Evolutionary conservation across 2,329 filamentous ascomycete species (phyloP), one percentile per base, ranked within the genome.

Genomic region (Fusarium acutatum): DNA sequence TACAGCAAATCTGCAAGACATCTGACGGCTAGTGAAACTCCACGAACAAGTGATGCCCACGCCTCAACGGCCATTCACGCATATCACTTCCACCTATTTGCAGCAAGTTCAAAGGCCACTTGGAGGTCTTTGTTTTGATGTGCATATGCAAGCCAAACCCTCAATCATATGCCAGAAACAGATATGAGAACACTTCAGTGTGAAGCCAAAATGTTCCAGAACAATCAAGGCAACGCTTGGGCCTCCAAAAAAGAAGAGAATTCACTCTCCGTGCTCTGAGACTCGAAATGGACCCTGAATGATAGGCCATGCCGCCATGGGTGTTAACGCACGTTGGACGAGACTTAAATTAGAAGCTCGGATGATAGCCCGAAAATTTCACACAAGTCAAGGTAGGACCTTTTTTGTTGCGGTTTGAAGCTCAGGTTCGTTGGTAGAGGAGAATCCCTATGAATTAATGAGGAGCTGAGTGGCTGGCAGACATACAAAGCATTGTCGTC

Each of bases 171-270:
- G 37, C 43, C 26, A 30, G 30, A 46, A 37, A 71, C 32, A 58
- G 37, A 34, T 46, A 73, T 65, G 41, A 60, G 18, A 52, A 17
- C 20, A 32, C 20, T 28, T 41, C 37, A 60, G n/a, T 35, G 67
- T 28, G 20, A 37, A 49, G 30, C 40, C n/a, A 58, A 67, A 38
- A 60, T 22, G 41, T 74, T 73, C 59, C 67, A 71, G 67, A 74
- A 74, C 58, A 49, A 44, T 52, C 34, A 53, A 60, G 30, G 24
- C 44, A 60, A 57, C 43, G 54, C 67, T 74, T 71, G 30, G 71
- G 38, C 53, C 38, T 41, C 7, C n/a, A 52, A 18, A 20, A 34
- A 38, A 53, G 37, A 38, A 44, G 32, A 37, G 9, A 54, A 50
- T 49, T 40, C 35, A 24, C 28, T 47, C 30, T 26, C 41, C 18